Conservation (phyloP, 1,284 basidiomycete genomes). For the Baeospora myosura region DNA sequence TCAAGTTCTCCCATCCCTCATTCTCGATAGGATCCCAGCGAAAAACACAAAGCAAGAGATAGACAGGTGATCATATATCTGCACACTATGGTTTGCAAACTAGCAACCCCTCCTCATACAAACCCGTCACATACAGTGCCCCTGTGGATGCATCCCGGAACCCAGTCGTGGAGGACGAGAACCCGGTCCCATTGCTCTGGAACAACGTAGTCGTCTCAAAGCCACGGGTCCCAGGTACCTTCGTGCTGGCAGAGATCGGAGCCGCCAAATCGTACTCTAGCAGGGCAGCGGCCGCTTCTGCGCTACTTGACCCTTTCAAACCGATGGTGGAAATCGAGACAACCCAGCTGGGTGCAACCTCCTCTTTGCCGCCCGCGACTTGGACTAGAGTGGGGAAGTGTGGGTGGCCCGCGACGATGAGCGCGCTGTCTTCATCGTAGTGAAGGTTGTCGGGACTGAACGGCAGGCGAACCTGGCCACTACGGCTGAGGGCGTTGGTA, state of each 20-base stretch:
- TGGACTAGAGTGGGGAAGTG: constrained; percentile 43
- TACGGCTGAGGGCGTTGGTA: constrained; percentile 33
- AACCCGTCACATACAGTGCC: constrained; percentile 42
- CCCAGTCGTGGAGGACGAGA: constrained; percentile 43
- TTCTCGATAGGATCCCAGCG: no score
- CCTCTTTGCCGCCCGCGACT: constrained; percentile 36
- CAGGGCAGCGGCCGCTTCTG: constrained; percentile 10
- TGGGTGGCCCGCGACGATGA: constrained; percentile 61
- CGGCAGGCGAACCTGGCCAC: constrained; percentile 40
- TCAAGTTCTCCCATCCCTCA: no score
- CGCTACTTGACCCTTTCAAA: constrained; percentile 3
- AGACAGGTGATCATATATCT: no score
- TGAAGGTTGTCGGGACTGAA: constrained; percentile 57
- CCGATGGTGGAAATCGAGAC: constrained; percentile 19
- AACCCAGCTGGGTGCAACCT: constrained; percentile 48
- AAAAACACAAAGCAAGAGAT: no score
- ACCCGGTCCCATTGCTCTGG: constrained; percentile 54
- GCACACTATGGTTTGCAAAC: constrained; percentile 36
- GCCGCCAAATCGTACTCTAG: constrained; percentile 33
- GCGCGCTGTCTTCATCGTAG: constrained; percentile 36
- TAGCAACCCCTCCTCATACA: constrained; percentile 51
- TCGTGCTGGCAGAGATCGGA: constrained; percentile 35
- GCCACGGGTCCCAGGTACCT: constrained; percentile 28
- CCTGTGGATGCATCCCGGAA: constrained; percentile 41
- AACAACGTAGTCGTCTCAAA: constrained; percentile 50